Percentiles rank a stretch among this genome's conserved stretches.
Conservation (phyloP, 257 asterid genomes). For the Nicotiana tomentosiformis region DNA sequence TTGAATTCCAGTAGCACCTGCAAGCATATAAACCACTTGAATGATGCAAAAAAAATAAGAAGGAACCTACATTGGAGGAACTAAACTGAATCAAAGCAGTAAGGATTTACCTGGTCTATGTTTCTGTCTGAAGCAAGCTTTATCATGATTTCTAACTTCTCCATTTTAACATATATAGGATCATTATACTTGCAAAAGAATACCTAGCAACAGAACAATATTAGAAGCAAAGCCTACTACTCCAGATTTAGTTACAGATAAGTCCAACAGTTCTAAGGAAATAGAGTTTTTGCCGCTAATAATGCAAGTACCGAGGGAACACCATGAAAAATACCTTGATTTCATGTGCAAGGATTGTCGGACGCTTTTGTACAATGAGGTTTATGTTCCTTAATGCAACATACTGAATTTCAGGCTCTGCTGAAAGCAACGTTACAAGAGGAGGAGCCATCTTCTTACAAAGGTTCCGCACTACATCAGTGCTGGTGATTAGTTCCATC, state of each 20-base stretch:
- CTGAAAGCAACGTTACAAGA: conserved; percentile 94
- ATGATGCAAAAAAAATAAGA: conserved; percentile 9
- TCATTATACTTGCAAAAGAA: conserved; percentile 99
- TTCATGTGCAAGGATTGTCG: conserved; percentile 97
- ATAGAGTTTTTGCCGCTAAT: background rate
- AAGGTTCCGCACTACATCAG: conserved; percentile 93
- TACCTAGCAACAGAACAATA: conserved; percentile 41
- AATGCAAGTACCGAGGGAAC: background rate
- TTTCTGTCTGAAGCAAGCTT: conserved; percentile 98
- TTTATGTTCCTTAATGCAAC: conserved; percentile 94
- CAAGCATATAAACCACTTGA: conserved; percentile 9
- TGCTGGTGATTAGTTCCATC: conserved; percentile 97
- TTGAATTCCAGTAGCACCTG: conserved; percentile 96
- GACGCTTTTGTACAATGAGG: conserved; percentile 93
- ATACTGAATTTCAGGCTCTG: conserved; percentile 94
- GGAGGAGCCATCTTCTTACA: conserved; percentile 99
- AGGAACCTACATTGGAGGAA: conserved; percentile 6
- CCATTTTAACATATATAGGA: conserved; percentile 99
- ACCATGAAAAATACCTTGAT: conserved; percentile 52
- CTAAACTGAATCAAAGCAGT: conserved; percentile 8
- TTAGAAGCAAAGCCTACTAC: conserved; percentile 10
- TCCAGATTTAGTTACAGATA: conserved; percentile 3
- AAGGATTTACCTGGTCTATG: conserved; percentile 76
- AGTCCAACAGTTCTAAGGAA: conserved; percentile 7
- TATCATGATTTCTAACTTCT: conserved; percentile 96